Percentiles rank a stretch among this genome's conserved stretches.
These are phyloP conservation scores for Drechslera avenae DNA, from an alignment of 2,329 filamentous ascomycete species.

Conservation along the genomic window DNA sequence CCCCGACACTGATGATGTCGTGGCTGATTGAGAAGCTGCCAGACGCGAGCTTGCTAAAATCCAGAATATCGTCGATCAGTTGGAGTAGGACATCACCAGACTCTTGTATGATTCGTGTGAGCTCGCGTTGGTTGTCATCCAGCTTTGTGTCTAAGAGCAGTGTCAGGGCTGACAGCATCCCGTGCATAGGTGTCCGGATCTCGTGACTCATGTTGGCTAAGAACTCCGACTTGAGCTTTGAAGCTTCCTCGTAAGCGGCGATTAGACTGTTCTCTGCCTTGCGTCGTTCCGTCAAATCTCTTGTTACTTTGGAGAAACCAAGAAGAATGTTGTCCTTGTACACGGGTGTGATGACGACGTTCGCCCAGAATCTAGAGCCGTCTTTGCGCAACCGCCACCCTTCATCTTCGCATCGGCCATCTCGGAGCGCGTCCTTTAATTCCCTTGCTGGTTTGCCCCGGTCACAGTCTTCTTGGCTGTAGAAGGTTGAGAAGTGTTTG, in stretches of 20 bases:
- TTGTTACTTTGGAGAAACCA: constrained; percentile 64
- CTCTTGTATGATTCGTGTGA: constrained; percentile 63
- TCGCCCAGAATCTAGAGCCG: constrained; percentile 64
- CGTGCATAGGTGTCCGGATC: constrained; percentile 68
- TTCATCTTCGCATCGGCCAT: constrained; percentile 64
- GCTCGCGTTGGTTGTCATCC: constrained; percentile 61
- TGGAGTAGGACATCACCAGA: constrained; percentile 64
- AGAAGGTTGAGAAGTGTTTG: constrained; percentile 64
- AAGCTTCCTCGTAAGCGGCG: constrained; percentile 65
- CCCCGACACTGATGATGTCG: constrained; percentile 57
- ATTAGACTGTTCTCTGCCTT: constrained; percentile 62
- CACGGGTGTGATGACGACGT: constrained; percentile 63
- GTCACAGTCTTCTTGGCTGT: constrained; percentile 57
- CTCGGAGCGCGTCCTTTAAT: constrained; percentile 58
- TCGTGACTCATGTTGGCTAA: constrained; percentile 69
- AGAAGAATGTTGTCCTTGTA: constrained; percentile 59
- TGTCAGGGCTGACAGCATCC: constrained; percentile 62
- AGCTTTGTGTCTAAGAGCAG: constrained; percentile 62
- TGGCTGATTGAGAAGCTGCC: constrained; percentile 63
- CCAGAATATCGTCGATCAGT: constrained; percentile 70
- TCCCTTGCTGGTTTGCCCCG: constrained; percentile 59
- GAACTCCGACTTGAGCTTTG: constrained; percentile 66
- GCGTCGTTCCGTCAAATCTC: constrained; percentile 62
- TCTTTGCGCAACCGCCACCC: constrained; percentile 65
- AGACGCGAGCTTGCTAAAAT: constrained; percentile 67